Evolutionary conservation across 2,329 filamentous ascomycete genomes (phyloP).

Genomic region (Leptographium wingfieldii): DNA sequence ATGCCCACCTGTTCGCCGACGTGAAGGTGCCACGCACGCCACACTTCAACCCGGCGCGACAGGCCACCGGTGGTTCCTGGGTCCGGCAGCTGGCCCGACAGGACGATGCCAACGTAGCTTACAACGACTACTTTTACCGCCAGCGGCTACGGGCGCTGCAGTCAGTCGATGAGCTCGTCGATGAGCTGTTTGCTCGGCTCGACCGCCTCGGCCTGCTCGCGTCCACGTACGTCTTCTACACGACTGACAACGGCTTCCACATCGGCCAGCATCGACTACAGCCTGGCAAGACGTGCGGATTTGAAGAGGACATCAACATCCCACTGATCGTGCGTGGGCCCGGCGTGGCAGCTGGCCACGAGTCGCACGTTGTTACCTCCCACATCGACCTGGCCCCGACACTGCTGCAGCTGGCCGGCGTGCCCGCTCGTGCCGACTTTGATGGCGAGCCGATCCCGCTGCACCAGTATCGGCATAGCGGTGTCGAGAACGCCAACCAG

Average conservation of each 20-base stretch:
- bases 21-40: slow-evolving; percentile 46
- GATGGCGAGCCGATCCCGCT: slow-evolving; percentile 41
- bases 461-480: neutral
- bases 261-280: slow-evolving; percentile 45
- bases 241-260: slow-evolving; percentile 46
- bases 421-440: slow-evolving; percentile 28
- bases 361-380: slow-evolving; percentile 34
- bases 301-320: slow-evolving; percentile 46
- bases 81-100: slow-evolving; percentile 28
- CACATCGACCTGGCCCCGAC: slow-evolving; percentile 55
- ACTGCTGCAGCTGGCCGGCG: slow-evolving; percentile 30
- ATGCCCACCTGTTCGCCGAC: slow-evolving; percentile 48
- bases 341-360: slow-evolving; percentile 30
- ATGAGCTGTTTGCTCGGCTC: slow-evolving; percentile 30
- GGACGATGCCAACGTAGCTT: slow-evolving; percentile 27
- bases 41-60: slow-evolving; percentile 51
- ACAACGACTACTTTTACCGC: slow-evolving; percentile 38
- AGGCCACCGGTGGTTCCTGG: slow-evolving; percentile 33
- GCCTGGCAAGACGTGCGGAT: slow-evolving; percentile 44
- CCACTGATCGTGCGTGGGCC: slow-evolving; percentile 49
- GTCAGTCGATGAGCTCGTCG: slow-evolving; percentile 42
- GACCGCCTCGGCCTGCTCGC: slow-evolving; percentile 44
- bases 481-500: neutral
- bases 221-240: slow-evolving; percentile 46
- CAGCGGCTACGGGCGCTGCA: slow-evolving; percentile 39